A percentile compares a stretch with the other conserved stretches of the same genome.
Evolutionary conservation across 495 filamentous ascomycete species (phyloP).

Genomic region (Neurospora sp.): DNA sequence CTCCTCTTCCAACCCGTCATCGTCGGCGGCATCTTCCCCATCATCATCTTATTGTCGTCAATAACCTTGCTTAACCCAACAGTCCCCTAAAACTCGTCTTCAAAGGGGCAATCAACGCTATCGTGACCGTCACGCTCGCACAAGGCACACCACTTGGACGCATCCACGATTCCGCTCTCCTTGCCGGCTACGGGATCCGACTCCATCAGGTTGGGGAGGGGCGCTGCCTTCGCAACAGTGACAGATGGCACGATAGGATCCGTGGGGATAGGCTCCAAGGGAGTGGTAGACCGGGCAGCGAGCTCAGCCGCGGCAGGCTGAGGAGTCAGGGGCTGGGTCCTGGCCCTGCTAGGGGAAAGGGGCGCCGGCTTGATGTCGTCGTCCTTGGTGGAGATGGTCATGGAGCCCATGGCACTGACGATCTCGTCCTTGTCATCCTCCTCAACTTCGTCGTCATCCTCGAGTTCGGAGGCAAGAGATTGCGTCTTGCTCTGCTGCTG

Average conservation of each 20-base stretch:
- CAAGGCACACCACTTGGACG: conserved; percentile 89
- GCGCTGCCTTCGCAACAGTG: conserved; percentile 7
- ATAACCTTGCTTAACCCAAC: neutral
- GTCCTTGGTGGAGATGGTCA: conserved; percentile 26
- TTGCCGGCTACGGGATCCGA: conserved; percentile 73
- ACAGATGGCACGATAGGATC: neutral
- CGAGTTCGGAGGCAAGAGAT: neutral
- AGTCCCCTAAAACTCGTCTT: conserved; percentile 54
- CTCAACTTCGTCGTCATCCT: neutral
- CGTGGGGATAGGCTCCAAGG: neutral
- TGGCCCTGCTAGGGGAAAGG: conserved; percentile 39
- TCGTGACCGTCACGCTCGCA: conserved; percentile 95
- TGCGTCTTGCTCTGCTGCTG: conserved; percentile 11
- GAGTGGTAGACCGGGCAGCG: conserved; percentile 2
- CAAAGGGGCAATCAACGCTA: conserved; percentile 90
- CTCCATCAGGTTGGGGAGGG: conserved; percentile 52
- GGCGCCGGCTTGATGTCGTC: conserved; percentile 38
- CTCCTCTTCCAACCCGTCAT: neutral
- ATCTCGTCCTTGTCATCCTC: conserved; percentile 33
- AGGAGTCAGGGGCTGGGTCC: conserved; percentile 35
- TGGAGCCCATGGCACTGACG: conserved; percentile 34
- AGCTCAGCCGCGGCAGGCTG: conserved; percentile 35
- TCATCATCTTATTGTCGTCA: neutral
- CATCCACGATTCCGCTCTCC: conserved; percentile 66
- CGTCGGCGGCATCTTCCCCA: neutral